Evolutionary conservation across 345 rosid species (phyloP), one percentile per base, ranked within the genome.

Genomic region (Cardamine occulta): DNA sequence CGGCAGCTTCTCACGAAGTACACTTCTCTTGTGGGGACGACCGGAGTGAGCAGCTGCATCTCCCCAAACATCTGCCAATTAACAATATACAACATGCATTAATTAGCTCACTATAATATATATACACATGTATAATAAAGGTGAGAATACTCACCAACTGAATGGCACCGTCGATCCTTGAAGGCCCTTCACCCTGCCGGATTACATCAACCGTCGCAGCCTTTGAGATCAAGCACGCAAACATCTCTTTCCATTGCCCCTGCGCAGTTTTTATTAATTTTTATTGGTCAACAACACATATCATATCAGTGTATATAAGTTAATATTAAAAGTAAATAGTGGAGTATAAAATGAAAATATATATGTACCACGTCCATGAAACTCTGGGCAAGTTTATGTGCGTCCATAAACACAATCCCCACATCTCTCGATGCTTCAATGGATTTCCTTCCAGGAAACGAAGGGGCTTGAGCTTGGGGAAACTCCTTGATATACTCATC

Each of bases 211-310:
- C 91, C 0, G 88, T 88, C 1, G 87, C 94, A 10, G 96, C 97
- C 83, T 95, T 95, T 44, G 99, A 88, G 69, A 95, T 77, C 79
- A 95, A 78, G 81, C 93, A 81, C n/a, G 99, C 92, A 81, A 95
- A 95, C 97, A 88, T 89, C 78, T 93, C 97, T 80, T 84, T 95
- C 99, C 99, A 95, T 74, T 86, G 96, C 82, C 84, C 89, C 99
- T 94, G 49, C 79, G 74, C 7, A 8, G 23, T 39, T 53, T 69
- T 52, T 52, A 0, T n/a, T n/a, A n/a, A n/a, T 52, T 52, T 12
- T 23, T 12, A 4, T 52, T 21, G 56, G 13, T 52, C 13, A 9
- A 52, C 19, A 44, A 56, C 18, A 23, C 9, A 13, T 26, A 26
- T 26, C 31, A 28, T 24, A 24, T 13, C 15, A 17, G 8, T 55